Percentiles rank a stretch among this genome's conserved stretches.
Conservation (phyloP, 1,284 basidiomycete species). For the Meripilus lineatus region DNA sequence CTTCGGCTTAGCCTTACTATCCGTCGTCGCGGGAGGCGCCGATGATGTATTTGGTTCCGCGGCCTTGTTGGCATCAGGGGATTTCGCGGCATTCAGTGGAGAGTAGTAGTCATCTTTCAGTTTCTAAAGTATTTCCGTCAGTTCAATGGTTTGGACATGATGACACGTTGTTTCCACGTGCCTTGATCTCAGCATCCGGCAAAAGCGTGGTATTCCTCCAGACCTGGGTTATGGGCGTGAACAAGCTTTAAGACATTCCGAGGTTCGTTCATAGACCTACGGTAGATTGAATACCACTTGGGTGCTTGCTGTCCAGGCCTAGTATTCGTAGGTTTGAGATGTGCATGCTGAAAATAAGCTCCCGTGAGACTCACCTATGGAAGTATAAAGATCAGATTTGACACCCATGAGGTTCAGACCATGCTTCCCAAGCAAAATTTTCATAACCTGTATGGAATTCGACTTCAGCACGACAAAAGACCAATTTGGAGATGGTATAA, state of each 20-base stretch:
- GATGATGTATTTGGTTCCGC: constrained; percentile 14
- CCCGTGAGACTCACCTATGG: constrained; percentile 38
- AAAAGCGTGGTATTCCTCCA: constrained; percentile 62
- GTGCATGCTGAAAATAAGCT: too few relatives aligned
- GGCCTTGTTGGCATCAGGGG: constrained; percentile 20
- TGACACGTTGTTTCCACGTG: constrained; percentile 16
- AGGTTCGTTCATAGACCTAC: constrained; percentile 31
- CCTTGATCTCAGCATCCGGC: constrained; percentile 58
- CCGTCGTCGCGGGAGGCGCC: constrained; percentile 2
- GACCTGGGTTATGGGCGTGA: constrained; percentile 33
- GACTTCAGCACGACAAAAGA: not conserved
- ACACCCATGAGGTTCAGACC: constrained; percentile 62
- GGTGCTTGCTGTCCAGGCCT: constrained; percentile 72
- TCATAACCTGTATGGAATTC: constrained; percentile 62
- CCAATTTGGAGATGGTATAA: constrained; percentile 11
- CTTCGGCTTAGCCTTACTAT: constrained; percentile 36
- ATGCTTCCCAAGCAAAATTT: constrained; percentile 55
- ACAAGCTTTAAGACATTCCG: constrained; percentile 1
- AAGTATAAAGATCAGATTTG: constrained; percentile 65
- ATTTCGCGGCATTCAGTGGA: constrained; percentile 31
- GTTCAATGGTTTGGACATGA: constrained; percentile 3
- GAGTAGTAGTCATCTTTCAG: constrained; percentile 55
- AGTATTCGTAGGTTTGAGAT: not conserved
- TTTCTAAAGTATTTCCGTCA: constrained; percentile 32
- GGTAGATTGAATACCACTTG: constrained; percentile 65